Conservation (phyloP, 2,329 filamentous ascomycete species). For the Trichoderma pleuroti region DNA sequence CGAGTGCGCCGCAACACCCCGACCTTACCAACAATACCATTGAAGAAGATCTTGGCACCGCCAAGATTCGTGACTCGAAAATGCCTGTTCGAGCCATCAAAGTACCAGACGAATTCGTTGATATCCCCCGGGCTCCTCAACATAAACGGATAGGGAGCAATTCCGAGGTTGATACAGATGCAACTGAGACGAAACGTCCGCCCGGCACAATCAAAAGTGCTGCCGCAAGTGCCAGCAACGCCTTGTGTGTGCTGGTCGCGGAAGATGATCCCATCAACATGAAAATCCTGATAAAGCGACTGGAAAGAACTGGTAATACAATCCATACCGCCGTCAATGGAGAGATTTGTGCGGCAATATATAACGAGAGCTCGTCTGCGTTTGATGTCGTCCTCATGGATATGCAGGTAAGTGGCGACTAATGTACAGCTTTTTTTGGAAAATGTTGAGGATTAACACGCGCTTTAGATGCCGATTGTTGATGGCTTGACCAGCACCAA, state of each 20-base stretch:
- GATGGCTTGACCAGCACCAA: constrained; percentile 79
- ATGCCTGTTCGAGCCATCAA: constrained; percentile 47
- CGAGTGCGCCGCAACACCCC: background rate
- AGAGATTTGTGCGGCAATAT: constrained; percentile 73
- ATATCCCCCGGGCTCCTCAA: constrained; percentile 33
- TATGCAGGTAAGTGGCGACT: constrained; percentile 65
- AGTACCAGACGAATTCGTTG: constrained; percentile 45
- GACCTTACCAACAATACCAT: background rate
- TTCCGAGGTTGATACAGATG: constrained; percentile 36
- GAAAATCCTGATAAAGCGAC: constrained; percentile 72
- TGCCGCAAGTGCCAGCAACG: constrained; percentile 23
- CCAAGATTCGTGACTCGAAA: constrained; percentile 42
- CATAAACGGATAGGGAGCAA: constrained; percentile 35
- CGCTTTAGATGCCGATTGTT: constrained; percentile 83
- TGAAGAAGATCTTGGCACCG: constrained; percentile 33
- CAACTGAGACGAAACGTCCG: constrained; percentile 16
- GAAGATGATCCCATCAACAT: constrained; percentile 89
- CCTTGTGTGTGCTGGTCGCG: constrained; percentile 68
- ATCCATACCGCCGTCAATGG: constrained; percentile 76
- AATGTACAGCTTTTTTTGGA: background rate
- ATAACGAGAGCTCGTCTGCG: constrained; percentile 56
- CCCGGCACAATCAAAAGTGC: constrained; percentile 26
- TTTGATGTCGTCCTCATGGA: constrained; percentile 89
- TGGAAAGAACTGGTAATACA: constrained; percentile 71
- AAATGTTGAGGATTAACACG: background rate